These are phyloP conservation scores for Spathaspora gorwiae DNA, from an alignment of 805 yeast genomes.

Conservation along the genomic window DNA sequence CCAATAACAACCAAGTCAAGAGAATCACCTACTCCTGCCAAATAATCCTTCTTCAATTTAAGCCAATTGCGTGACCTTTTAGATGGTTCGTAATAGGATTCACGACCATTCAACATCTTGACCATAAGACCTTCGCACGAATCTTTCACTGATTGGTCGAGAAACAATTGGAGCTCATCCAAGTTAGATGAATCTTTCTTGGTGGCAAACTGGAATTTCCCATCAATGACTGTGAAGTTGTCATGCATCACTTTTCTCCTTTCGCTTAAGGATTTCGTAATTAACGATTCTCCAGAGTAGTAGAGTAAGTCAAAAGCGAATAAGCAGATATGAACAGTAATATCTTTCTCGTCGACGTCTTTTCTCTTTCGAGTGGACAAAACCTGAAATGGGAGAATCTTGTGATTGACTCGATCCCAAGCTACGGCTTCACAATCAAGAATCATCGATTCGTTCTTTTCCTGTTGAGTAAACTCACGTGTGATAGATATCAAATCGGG, in stretches of 20 bases:
- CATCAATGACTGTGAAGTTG: constrained; percentile 57
- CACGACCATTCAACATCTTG: constrained; percentile 75
- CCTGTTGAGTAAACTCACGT: constrained; percentile 45
- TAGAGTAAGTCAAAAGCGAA: constrained; percentile 87
- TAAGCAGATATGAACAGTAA: constrained; percentile 85
- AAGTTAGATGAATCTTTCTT: constrained; percentile 63
- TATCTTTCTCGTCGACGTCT: constrained; percentile 81
- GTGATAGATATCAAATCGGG: constrained; percentile 81
- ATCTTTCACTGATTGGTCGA: constrained; percentile 85
- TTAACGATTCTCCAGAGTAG: constrained; percentile 66
- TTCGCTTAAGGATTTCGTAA: constrained; percentile 62
- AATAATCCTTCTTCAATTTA: constrained; percentile 89
- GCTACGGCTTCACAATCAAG: constrained; percentile 98
- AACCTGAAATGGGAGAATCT: constrained; percentile 89
- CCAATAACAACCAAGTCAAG: constrained; percentile 91
- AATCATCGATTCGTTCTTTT: constrained; percentile 48
- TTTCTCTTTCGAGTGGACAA: constrained; percentile 91
- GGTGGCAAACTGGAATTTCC: constrained; percentile 80
- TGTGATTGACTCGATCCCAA: constrained; percentile 76
- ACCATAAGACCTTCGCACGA: constrained; percentile 97
- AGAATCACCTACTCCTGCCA: constrained; percentile 94
- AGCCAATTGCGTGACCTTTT: constrained; percentile 95
- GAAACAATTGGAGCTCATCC: constrained; percentile 73
- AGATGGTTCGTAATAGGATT: constrained; percentile 87
- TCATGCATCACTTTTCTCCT: constrained; percentile 60